Percentiles rank a stretch among this genome's conserved stretches.
Conservation (phyloP, 2,329 filamentous ascomycete genomes). For the Aspergillus sp. region DNA sequence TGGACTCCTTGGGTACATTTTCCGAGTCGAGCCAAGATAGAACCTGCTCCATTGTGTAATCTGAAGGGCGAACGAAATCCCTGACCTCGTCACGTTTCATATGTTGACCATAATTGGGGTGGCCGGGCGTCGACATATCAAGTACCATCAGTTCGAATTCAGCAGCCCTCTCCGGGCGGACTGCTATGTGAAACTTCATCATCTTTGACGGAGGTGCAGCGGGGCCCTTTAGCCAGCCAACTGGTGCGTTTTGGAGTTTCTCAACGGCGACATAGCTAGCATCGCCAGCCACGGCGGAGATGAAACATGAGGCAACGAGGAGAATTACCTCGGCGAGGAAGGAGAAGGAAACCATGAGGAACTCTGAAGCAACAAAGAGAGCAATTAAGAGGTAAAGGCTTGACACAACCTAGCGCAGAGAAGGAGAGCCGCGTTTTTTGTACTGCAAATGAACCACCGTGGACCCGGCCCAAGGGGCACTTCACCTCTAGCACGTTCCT, state of each 20-base stretch:
- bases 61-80: conserved; percentile 53
- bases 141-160: conserved; percentile 60
- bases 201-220: conserved; percentile 35
- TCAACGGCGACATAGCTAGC: conserved; percentile 28
- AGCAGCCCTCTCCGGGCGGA: conserved; percentile 50
- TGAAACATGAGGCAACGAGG: conserved; percentile 14
- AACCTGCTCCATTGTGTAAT: conserved; percentile 51
- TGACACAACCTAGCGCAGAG: background rate
- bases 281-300: background rate
- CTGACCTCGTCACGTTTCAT: conserved; percentile 62
- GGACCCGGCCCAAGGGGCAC: background rate
- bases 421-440: background rate
- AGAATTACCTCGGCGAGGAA: conserved; percentile 8
- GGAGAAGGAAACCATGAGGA: conserved; percentile 10
- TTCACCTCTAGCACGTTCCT: background rate
- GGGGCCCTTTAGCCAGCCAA: conserved; percentile 33
- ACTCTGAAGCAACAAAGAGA: no score
- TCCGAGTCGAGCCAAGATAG: conserved; percentile 56
- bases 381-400: background rate
- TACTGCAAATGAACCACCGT: background rate
- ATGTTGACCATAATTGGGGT: conserved; percentile 61
- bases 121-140: conserved; percentile 61
- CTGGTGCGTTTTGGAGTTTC: conserved; percentile 28
- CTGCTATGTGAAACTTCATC: conserved; percentile 51
- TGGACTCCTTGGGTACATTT: conserved; percentile 46